Evolutionary conservation across 2,329 filamentous ascomycete genomes (phyloP), one percentile per base, ranked within the genome.

Genomic region (Gyromitra esculenta): DNA sequence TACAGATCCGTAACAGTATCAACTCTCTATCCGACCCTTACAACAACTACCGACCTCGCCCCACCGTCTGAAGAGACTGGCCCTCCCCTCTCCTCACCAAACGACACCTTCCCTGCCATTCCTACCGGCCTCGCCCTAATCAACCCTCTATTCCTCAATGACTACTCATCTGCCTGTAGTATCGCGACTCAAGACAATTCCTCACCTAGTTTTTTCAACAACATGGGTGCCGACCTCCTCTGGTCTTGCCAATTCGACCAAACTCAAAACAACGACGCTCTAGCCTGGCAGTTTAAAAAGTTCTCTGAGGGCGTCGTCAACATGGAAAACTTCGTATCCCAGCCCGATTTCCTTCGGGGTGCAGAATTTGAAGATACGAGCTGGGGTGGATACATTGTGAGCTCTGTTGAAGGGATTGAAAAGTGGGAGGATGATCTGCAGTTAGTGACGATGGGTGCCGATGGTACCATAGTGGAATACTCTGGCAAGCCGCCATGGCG

Each of bases 371-470:
- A 35, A 5, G 45, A 62, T 13, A 73, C 57, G 0, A 48, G 7
- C 18, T 79, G 78, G 78, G 78, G 78, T 5, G 76, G 76, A 4
- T 79, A 79, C 43, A 25, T 76, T 4, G 63, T 78, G 21, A 69
- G 63, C 4, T 70, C 60, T 31, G 7, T 62, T 1, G 73, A 78
- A 37, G 78, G 78, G 8, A 66, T 77, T 11, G 62, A 48, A 21
- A 64, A 31, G 5, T 70, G 65, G 56, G 62, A 77, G 50, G 39
- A 74, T 31, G 21, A 64, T 2, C 15, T 50, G 3, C 15, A 74
- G 41, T 31, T 77, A 13, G 52, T 76, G 0, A 35, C 11, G 6
- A 2, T 52, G 15, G 8, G 37, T 31, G 59, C 1, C n/a, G 18
- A 56, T 18, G 64, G 65, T 2, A 31, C 39, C 11, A n/a, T 35